Percentiles rank a stretch among this genome's conserved stretches.
Evolutionary conservation across 2,329 filamentous ascomycete species (phyloP).

Genomic region (Cladosporium sp.): DNA sequence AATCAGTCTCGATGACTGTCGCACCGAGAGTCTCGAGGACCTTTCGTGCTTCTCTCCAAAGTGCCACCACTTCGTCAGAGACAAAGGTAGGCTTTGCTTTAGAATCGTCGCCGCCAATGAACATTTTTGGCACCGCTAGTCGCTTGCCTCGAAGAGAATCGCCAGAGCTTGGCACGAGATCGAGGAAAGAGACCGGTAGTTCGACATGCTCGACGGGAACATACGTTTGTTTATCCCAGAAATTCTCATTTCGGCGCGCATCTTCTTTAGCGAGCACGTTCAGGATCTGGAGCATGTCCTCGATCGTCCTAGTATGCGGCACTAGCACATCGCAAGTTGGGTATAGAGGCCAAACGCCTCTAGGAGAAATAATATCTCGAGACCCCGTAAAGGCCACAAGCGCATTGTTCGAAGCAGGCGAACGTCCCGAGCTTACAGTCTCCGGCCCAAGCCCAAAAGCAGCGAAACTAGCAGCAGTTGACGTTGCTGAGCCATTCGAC

Average conservation of each 20-base stretch:
- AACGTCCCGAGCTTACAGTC: constrained; percentile 53
- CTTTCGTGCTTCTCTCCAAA: constrained; percentile 30
- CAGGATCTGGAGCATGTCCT: constrained; percentile 48
- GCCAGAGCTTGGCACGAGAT: constrained; percentile 25
- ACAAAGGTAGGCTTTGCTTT: constrained; percentile 33
- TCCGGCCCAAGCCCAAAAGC: constrained; percentile 53
- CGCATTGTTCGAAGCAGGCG: constrained; percentile 54
- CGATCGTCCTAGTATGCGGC: constrained; percentile 48
- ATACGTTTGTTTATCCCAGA: constrained; percentile 50
- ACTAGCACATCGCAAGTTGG: constrained; percentile 53
- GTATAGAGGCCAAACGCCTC: constrained; percentile 53
- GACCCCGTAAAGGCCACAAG: constrained; percentile 55
- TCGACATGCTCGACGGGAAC: constrained; percentile 38
- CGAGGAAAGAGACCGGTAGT: constrained; percentile 32
- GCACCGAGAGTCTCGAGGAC: constrained; percentile 41
- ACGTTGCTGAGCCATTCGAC: constrained; percentile 52
- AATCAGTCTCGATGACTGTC: constrained; percentile 40
- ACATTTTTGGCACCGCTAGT: constrained; percentile 50
- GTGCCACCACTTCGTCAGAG: constrained; percentile 35
- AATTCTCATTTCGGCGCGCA: constrained; percentile 41
- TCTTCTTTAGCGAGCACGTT: constrained; percentile 46
- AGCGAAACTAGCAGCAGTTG: constrained; percentile 48
- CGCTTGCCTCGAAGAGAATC: constrained; percentile 40
- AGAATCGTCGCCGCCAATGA: constrained; percentile 39
- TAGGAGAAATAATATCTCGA: constrained; percentile 46